Evolutionary conservation across 257 asterid genomes (phyloP), one percentile per base, ranked within the genome.

Genomic region (Anisodus tanguticus): DNA sequence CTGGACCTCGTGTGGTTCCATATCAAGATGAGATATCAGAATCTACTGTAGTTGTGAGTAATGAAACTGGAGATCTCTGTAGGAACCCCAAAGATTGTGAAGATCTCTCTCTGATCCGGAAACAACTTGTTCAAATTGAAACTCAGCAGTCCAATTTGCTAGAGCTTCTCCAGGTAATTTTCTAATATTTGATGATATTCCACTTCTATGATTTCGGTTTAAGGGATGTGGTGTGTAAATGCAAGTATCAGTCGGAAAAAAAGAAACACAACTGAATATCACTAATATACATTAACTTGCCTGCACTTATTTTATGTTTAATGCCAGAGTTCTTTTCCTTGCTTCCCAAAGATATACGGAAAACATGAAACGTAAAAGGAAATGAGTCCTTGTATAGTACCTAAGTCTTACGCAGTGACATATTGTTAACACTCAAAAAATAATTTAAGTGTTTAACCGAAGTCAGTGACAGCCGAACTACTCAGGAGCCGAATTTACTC

Each of bases 101-200:
- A 8, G 99, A 94, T 81, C 90, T 95, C 17, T 92, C 94, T 64
- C 41, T 89, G 79, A 95, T 95, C 69, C 92, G 92, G 43, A 92
- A 93, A 81, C 97, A 95, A 83, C 98, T 95, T 90, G 90, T 89
- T 88, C 98, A 94, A 88, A 95, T 95, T 88, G 99, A 95, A 87
- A 92, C 84, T 83, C 98, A 94, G 90, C 99, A 95, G 90, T 90
- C 98, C 85, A 89, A 89, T 90, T 88, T 95, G 90, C 43, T 94
- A 84, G 95, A 95, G 74, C 90, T 93, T 83, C 92, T 95, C 86
- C 97, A 93, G 99, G 99, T 95, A 90, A 85, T 83, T 62, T 80
- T 79, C 81, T 85, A 81, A 76, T 86, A 79, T 72, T 82, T 66
- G 63, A 85, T 41, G 68, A 5, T 77, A 66, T 45, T 63, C 68